These are phyloP conservation scores for Fusarium irregulare DNA, from an alignment of 2,329 filamentous ascomycete genomes.

Conservation along the genomic window DNA sequence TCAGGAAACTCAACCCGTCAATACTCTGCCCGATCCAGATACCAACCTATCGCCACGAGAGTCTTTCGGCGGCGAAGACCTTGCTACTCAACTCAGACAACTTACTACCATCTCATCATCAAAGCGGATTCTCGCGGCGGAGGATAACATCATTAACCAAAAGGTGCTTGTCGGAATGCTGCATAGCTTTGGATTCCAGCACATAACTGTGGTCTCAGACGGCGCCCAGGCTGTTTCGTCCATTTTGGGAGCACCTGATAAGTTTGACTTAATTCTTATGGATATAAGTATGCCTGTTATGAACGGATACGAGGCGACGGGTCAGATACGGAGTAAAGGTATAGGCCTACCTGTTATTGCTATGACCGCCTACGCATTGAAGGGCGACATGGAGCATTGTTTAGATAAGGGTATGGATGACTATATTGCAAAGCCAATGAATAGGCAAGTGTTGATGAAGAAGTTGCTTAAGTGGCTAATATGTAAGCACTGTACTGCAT, in stretches of 20 bases:
- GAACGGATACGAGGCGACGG: slow-evolving; percentile 10
- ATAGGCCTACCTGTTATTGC: slow-evolving; percentile 1
- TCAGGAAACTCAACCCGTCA: neutral
- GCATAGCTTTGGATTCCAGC: slow-evolving; percentile 4
- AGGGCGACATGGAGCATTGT: slow-evolving; percentile 12
- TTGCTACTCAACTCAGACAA: neutral
- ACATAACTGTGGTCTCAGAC: slow-evolving; percentile 5
- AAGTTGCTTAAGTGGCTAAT: slow-evolving; percentile 3
- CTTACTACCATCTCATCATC: neutral
- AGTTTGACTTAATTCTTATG: slow-evolving; percentile 4
- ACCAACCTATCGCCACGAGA: neutral
- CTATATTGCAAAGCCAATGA: slow-evolving; percentile 9
- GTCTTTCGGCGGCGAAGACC: neutral
- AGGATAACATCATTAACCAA: slow-evolving; percentile 15
- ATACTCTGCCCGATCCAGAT: rapidly evolving
- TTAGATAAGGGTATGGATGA: slow-evolving; percentile 12
- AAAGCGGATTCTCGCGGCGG: neutral
- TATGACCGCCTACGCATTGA: slow-evolving; percentile 8
- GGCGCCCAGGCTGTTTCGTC: slow-evolving; percentile 1
- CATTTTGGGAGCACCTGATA: neutral
- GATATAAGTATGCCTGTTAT: slow-evolving; percentile 14
- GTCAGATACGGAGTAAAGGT: neutral
- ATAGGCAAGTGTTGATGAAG: slow-evolving; percentile 2
- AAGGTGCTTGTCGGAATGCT: slow-evolving; percentile 9
- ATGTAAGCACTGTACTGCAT: no score